phyloP scores from a whole-genome alignment of 2,329 filamentous ascomycete genomes.

The Rhinocladiella mackenziei region DNA sequence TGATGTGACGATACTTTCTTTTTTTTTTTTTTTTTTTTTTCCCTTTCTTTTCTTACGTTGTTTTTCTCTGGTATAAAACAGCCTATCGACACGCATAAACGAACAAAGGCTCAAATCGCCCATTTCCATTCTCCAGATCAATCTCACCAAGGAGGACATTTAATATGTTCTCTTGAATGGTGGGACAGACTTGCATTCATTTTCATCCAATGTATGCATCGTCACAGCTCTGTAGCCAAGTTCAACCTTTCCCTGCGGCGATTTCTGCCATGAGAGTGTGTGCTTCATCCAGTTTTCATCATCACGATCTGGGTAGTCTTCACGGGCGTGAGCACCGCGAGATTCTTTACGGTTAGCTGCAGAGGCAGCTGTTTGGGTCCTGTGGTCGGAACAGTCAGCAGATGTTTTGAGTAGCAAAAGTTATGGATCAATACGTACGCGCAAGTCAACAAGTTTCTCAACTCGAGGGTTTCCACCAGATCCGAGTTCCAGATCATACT shows the following conservation, averaged over 20 bases:
- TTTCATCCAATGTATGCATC: slow-evolving; percentile 80
- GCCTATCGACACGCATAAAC: slow-evolving; percentile 1
- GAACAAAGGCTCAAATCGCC: slow-evolving; percentile 1
- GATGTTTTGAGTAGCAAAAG: not conserved
- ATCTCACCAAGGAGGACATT: slow-evolving; percentile 1
- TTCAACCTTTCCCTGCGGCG: slow-evolving; percentile 81
- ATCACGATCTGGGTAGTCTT: slow-evolving; percentile 93
- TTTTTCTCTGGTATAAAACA: slow-evolving; percentile 11
- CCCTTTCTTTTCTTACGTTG: slow-evolving; percentile 8
- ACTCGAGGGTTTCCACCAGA: slow-evolving; percentile 87
- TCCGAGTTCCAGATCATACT: slow-evolving; percentile 98
- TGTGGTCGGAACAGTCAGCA: slow-evolving; percentile 12
- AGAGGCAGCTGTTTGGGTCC: slow-evolving; percentile 74
- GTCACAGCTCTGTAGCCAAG: slow-evolving; percentile 82
- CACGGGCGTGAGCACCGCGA: slow-evolving; percentile 91
- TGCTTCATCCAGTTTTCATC: slow-evolving; percentile 99
- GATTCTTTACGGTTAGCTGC: slow-evolving; percentile 96
- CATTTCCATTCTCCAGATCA: not conserved
- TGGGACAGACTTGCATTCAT: slow-evolving; percentile 91
- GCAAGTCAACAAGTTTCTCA: slow-evolving; percentile 93
- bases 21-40: slow-evolving; percentile 2
- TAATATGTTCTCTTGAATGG: slow-evolving; percentile 75
- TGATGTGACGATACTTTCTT: not conserved
- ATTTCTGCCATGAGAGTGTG: slow-evolving; percentile 92
- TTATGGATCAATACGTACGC: slow-evolving; percentile 60